Base-by-base conservation (phyloP, 2,329 filamentous ascomycete genomes). In the Fusarium anthophilum region DNA sequence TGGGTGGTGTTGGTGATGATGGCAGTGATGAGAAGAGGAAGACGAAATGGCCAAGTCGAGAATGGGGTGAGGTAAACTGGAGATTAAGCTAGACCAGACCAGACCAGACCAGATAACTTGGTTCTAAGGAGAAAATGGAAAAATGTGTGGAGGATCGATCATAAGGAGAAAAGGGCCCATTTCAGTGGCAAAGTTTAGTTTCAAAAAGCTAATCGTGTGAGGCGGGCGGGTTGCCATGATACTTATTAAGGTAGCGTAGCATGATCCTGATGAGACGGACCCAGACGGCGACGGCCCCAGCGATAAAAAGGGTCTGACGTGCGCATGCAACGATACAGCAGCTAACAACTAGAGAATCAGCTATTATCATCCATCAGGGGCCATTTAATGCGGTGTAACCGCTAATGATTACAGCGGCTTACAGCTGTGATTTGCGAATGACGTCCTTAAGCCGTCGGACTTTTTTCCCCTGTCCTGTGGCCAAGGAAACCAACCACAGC, bases 111-210 rank as follows among this genome's bases (percentile, higher is more conserved):
- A 38, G 32, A 35, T 15, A 32, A 35, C 48, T 35, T 24, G 17
- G 37, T 35, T 24, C 66, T 66, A 44, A 35, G 32, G 54, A 59
- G 61, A 56, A 61, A 59, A 56, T 56, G 44, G 48, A 43, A 45
- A 56, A 56, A 39, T 43, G 53, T 24, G 26, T 28, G 41, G 44
- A 62, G 45, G 62, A 22, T 67, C 45, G 48, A 55, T 57, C 30
- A 37, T 26, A 53, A 43, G 26, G 41, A 35, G 28, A 56, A 58
- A 61, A 53, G 44, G 39, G 30, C 30, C 66, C 58, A 60, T 68
- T 47, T 38, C 50, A 64, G 71, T 74, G 71, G 71, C 71, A 71
- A 74, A 60, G 45, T 61, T 58, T 51, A 30, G 41, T 51, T 50
- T 18, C 39, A 59, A 57, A 60, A 65, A 61, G 47, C 44, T 69